Base-by-base conservation (phyloP, 371 early-diverging fungal genomes). In the Mortierella sp. region DNA sequence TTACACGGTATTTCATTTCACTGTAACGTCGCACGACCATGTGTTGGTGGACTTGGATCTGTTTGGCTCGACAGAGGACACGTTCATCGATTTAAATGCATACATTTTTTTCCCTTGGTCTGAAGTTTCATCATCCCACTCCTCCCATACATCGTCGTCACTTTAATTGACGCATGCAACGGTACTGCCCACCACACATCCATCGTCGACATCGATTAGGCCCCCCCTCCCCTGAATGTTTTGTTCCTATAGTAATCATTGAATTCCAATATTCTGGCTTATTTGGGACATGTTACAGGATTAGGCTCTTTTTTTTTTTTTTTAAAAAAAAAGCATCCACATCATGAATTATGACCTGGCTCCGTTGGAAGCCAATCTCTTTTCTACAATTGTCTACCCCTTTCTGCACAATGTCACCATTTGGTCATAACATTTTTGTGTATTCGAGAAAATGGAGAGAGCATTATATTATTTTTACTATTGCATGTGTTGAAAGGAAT, bases 11-110 rank as follows among this genome's bases (percentile, higher is more conserved):
- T 43, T 43, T 10, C 7, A 43, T 8, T 10, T 13, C 13, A 43
- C 10, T 13, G 3, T 53, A 16, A 53, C 4, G 41, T 66, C 43
- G 66, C 58, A 66, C 66, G 43, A 66, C 66, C 66, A 66, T 66
- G 66, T 66, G 66, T 45, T 28, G 43, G 41, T 65, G 41, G 66
- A 19, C 33, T 24, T 66, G 66, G 58, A 43, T 66, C 45, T 66
- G 66, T 58, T 66, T 66, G 66, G 66, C 28, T 58, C 40, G 22
- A 66, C 5, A 7, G 13, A 32, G 21, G 21, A 53, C 59, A 36
- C 40, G 16, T 32, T 6, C 38, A n/a, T 53, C 21, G 28, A 28
- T 28, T 28, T 28, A 28, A 28, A 28, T 28, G 28, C 28, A 28
- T 28, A 28, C 28, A 28, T 28, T 28, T 28, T 28, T 28, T 28